These are phyloP conservation scores for Myxozyma kluyveri DNA, from an alignment of 805 yeast genomes.

Conservation along the genomic window DNA sequence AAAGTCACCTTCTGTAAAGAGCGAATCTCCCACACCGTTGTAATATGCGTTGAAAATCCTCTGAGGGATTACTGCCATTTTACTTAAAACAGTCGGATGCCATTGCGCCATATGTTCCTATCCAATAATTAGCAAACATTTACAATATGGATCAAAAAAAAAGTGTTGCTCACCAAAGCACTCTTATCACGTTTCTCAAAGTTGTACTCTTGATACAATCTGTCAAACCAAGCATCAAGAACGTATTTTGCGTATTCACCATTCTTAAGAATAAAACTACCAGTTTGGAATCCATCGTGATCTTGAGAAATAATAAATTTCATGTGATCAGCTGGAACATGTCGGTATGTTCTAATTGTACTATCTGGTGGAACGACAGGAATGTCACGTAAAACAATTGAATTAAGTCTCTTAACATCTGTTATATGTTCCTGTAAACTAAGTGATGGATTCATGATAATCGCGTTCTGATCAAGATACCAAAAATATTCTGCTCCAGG, in stretches of 20 bases:
- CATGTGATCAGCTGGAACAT: conserved; percentile 53
- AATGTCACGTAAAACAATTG: conserved; percentile 62
- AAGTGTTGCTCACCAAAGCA: conserved; percentile 53
- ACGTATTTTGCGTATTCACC: conserved; percentile 62
- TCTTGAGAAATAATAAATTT: conserved; percentile 69
- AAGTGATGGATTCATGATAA: conserved; percentile 68
- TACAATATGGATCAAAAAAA: too few species aligned
- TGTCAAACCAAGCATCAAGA: conserved; percentile 78
- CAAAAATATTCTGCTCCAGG: conserved; percentile 90
- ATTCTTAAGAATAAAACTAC: conserved; percentile 70
- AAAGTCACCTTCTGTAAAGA: conserved; percentile 38
- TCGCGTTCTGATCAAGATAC: conserved; percentile 70
- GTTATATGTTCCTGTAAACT: conserved; percentile 61
- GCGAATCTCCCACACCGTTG: conserved; percentile 31
- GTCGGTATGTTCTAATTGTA: conserved; percentile 64
- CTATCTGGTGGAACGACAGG: conserved; percentile 72
- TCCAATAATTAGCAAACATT: not conserved
- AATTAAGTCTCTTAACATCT: conserved; percentile 57
- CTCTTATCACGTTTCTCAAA: conserved; percentile 52
- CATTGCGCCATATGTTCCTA: conserved; percentile 74
- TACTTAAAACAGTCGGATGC: conserved; percentile 81
- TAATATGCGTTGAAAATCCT: conserved; percentile 48
- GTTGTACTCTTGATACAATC: conserved; percentile 63
- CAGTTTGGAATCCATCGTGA: conserved; percentile 58
- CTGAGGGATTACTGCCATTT: conserved; percentile 68